Base-by-base conservation (phyloP, 805 yeast genomes). In the Kuraishia floccosa region DNA sequence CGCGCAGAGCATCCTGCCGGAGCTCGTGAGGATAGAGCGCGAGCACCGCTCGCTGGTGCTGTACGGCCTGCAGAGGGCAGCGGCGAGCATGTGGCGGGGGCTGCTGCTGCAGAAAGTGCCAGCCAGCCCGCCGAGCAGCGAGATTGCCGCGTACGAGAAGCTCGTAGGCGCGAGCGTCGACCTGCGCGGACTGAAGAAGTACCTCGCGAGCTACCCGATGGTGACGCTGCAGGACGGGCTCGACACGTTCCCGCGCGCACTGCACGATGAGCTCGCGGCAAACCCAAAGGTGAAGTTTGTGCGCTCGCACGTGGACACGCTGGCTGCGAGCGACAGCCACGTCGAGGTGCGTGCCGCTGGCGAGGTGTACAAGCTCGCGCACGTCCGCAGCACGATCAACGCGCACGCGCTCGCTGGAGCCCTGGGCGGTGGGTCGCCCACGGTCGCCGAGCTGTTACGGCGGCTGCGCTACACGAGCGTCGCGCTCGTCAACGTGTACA, bases 401-500 rank as follows among this genome's bases (percentile, higher is more conserved):
- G 62, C 75, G 2, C 46, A 57, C 10, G 42, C 44, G 2, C 46
- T 76, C 17, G 41, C 65, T 10, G 32, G 49, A 5, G 25, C 65
- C n/a, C 19, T 68, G 10, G 25, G 34, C 6, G 30, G 25, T 6
- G 11, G 30, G 5, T 21, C 18, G 12, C 31, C 34, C n/a, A 11
- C 4, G 2, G 28, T 52, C 25, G 25, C 23, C 8, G 23, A 35
- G 2, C 40, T 33, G 12, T 36, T 50, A 26, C 30, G 25, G 7
- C 35, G 38, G 22, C 44, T 58, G 24, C 51, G 56, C n/a, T 67
- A 68, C 34, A 56, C 67, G 1, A 56, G 55, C 32, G 54, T 91
- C 12, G 66, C 75, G 15, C 63, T 89, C 33, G 81, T 76, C 15
- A 87, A 91, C 43, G 60, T 81, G 21, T 81, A 66, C 52, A 50